These are phyloP conservation scores for Fallopia convolvulus DNA, from an alignment of 148 eudicot genomes.

Conservation along the genomic window DNA sequence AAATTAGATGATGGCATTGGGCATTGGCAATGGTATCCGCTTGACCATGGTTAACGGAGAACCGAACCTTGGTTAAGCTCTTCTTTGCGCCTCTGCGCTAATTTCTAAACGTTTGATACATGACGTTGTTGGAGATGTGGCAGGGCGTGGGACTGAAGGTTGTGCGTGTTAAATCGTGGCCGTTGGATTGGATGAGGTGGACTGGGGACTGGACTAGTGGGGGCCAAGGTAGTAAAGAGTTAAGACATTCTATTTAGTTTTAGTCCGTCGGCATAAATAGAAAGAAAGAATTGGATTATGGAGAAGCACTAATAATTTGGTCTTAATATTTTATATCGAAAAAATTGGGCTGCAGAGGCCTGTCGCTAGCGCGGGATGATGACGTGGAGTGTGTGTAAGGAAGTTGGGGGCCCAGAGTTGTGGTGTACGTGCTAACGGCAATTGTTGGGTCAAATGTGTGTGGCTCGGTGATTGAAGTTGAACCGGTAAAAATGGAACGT, in stretches of 20 bases:
- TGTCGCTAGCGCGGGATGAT: not conserved
- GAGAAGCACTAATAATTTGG: conserved; percentile 2
- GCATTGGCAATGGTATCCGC: not conserved
- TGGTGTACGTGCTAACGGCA: conserved; percentile 6
- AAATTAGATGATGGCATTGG: too few species aligned
- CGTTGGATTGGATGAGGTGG: conserved; percentile 5
- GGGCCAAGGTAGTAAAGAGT: not conserved
- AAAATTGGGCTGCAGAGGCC: not conserved
- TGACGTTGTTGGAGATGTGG: not conserved
- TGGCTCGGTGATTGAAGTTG: not conserved
- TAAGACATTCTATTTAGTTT: not conserved
- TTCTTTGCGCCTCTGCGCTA: not conserved
- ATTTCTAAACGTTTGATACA: not conserved
- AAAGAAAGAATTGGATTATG: conserved; percentile 7
- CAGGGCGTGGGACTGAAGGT: not conserved
- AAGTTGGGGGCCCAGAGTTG: conserved; percentile 1
- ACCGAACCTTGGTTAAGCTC: not conserved
- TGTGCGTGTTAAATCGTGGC: not conserved
- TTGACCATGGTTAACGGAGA: conserved; percentile 6
- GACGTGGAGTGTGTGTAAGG: conserved; percentile 1
- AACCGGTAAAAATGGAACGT: not conserved
- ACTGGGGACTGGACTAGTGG: not conserved
- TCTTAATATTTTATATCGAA: not conserved
- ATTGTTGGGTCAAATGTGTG: conserved; percentile 5
- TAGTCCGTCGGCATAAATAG: not conserved